Conservation (phyloP, 139 green algal species). For the Tetratostichococcus sp. region DNA sequence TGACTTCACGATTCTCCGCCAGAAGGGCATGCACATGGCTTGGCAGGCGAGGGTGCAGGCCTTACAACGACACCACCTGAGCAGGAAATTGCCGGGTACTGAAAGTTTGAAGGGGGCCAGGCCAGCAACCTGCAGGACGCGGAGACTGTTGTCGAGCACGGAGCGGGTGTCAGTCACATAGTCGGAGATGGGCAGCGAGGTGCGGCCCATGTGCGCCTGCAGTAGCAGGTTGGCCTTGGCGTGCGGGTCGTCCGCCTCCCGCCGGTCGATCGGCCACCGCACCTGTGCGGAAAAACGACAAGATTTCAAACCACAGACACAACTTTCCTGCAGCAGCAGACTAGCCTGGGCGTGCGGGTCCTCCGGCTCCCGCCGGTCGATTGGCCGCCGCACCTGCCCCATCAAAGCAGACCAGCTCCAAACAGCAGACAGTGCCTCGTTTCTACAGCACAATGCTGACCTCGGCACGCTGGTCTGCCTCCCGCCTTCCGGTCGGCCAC, state of each 20-base stretch:
- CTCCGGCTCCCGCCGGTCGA: conserved; percentile 62
- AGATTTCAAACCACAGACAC: too few species aligned
- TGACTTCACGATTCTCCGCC: too few species aligned
- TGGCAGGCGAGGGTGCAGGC: too few species aligned
- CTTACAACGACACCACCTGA: too few species aligned
- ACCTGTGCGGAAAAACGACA: too few species aligned
- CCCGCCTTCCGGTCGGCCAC: conserved; percentile 44
- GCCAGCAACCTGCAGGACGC: conserved; percentile 70
- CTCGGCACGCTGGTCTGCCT: conserved; percentile 56
- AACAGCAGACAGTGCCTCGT: too few species aligned
- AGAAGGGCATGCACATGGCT: too few species aligned
- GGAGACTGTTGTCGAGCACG: conserved; percentile 87
- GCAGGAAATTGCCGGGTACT: too few species aligned
- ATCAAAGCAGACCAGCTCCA: too few species aligned
- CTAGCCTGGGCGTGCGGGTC: conserved; percentile 33
- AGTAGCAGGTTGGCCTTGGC: conserved; percentile 92
- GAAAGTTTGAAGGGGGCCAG: too few species aligned
- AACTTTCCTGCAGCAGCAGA: neutral
- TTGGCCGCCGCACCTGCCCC: conserved; percentile 39
- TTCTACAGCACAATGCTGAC: too few species aligned
- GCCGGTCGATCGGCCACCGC: conserved; percentile 45
- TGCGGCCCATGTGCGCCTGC: conserved; percentile 83
- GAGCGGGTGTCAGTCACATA: conserved; percentile 93
- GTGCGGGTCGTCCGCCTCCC: conserved; percentile 84
- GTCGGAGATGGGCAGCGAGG: conserved; percentile 84